These are phyloP conservation scores for Phylloporus arenicola DNA, from an alignment of 768 basidiomycete species.

Conservation along the genomic window DNA sequence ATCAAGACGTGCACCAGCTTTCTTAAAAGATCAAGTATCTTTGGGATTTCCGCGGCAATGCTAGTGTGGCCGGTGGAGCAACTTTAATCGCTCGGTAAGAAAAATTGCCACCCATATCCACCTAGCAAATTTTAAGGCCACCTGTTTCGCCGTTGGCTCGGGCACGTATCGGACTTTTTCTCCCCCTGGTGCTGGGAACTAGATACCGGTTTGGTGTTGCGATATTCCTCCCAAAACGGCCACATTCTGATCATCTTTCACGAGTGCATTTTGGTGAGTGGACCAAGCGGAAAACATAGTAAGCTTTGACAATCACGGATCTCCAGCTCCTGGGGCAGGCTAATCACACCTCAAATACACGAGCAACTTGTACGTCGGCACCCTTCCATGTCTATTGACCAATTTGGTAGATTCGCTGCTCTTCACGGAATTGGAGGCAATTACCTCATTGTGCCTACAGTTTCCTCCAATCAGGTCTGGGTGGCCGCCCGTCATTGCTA, in stretches of 20 bases:
- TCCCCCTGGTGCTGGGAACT: background rate
- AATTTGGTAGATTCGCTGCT: too few species aligned
- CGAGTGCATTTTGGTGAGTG: background rate
- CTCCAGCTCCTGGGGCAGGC: background rate
- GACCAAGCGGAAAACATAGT: background rate
- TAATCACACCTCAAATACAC: background rate
- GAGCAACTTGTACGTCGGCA: background rate
- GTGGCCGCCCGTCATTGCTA: too few species aligned
- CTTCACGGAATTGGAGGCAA: background rate
- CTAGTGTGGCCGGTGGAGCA: background rate
- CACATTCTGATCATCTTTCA: background rate
- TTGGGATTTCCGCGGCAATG: background rate
- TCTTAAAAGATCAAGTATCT: slow-evolving; percentile 1
- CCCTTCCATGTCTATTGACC: background rate
- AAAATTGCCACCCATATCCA: background rate
- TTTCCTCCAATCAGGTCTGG: background rate
- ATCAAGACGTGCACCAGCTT: too few species aligned
- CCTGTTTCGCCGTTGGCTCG: background rate
- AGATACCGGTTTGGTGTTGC: too few species aligned
- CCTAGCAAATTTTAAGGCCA: background rate
- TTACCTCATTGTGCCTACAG: background rate
- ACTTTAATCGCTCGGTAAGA: background rate
- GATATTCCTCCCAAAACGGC: too few species aligned
- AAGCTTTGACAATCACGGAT: background rate
- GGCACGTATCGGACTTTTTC: background rate